Base-by-base conservation (phyloP, 305 asterid species). In the Fraxinus sp. region DNA sequence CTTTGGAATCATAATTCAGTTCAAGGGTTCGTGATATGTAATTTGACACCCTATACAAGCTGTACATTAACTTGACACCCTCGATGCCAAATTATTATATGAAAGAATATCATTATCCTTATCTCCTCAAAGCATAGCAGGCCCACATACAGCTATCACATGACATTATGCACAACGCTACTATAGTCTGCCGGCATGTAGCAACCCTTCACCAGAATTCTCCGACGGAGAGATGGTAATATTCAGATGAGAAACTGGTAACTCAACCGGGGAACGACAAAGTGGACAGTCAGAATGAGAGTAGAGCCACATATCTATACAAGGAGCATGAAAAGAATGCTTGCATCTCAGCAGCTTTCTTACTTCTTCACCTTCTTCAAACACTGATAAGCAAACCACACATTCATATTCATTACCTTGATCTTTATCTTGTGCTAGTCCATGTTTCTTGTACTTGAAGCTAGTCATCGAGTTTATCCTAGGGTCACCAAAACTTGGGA, bases 281-380 rank as follows among this genome's bases (percentile, higher is more conserved):
- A 95, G 91, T 3, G 98, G 99, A 80, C 98, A 95, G 37, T 92
- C 95, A 71, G 83, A 62, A 76, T 91, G 96, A 77, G 96, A 92
- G 79, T 87, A 84, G 22, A 95, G 92, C 99, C 99, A 94, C 97
- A 89, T 92, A 79, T 95, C 97, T 32, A 95, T 92, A 81, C 97
- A 95, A 13, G 93, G 79, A 77, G 95, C 95, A 82, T 92, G 99
- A 78, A 94, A 95, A 16, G 73, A 87, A 85, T 95, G 98, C 55
- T 77, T 89, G 83, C 99, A 95, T 81, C 83, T 87, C 0, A 89
- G 96, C 73, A 95, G 79, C 81, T 88, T 88, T 88, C 88, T 87
- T 9, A 93, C 71, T 76, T 91, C 91, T 71, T 95, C 98, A 37
- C 92, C 97, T 82, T 94, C 91, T 86, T 92, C 96, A 77, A 89